Conservation (phyloP, 768 basidiomycete genomes). For the Paxillus rubicundulus region DNA sequence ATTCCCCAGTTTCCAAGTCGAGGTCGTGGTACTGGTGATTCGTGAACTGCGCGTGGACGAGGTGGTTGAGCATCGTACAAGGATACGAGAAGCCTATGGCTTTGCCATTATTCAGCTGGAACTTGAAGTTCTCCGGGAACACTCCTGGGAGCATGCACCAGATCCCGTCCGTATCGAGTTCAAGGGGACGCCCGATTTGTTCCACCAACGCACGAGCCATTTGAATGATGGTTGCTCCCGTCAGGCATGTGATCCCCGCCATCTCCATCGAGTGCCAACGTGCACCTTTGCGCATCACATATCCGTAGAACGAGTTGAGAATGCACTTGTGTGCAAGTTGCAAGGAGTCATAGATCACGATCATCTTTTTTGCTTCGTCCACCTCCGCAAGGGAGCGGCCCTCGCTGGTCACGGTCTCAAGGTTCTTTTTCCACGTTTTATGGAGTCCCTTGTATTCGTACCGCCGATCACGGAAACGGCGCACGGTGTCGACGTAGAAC, state of each 20-base stretch:
- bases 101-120: constrained; percentile 87
- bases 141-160: constrained; percentile 99
- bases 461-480: constrained; percentile 92
- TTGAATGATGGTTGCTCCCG: constrained; percentile 96
- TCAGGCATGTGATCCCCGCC: constrained; percentile 98
- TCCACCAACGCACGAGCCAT: constrained; percentile 98
- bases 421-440: constrained; percentile 99
- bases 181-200: constrained; percentile 94
- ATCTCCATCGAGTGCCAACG: constrained; percentile 99
- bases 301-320: constrained; percentile 99
- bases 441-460: constrained; percentile 99
- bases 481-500: constrained; percentile 98
- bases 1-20: constrained; percentile 80
- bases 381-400: constrained; percentile 79
- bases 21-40: constrained; percentile 97
- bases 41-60: constrained; percentile 93
- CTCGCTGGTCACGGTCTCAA: constrained; percentile 70
- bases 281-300: constrained; percentile 99
- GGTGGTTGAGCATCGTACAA: constrained; percentile 99
- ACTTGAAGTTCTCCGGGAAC: constrained; percentile 98
- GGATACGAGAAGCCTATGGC: constrained; percentile 90
- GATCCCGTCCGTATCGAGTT: constrained; percentile 98
- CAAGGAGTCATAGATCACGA: constrained; percentile 96
- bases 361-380: constrained; percentile 98
- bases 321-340: constrained; percentile 99